These are phyloP conservation scores for Ascochyta rabiei DNA, from an alignment of 2,329 filamentous ascomycete species.

Conservation along the genomic window DNA sequence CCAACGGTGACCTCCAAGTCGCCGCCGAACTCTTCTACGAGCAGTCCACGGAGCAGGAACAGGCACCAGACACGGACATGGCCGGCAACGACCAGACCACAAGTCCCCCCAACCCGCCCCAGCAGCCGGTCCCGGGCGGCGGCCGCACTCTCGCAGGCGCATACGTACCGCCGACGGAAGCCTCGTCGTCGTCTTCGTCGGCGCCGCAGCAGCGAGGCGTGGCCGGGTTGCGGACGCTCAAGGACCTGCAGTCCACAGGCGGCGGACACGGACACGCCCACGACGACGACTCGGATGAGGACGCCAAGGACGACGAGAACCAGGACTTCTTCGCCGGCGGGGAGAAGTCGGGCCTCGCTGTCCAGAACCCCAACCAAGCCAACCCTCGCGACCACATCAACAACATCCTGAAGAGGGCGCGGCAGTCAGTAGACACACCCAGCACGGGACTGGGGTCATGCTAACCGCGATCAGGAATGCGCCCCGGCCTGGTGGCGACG, in stretches of 20 bases:
- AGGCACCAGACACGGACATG: conserved; percentile 43
- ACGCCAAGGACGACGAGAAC: conserved; percentile 64
- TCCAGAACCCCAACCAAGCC: conserved; percentile 66
- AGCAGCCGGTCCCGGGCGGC: conserved; percentile 37
- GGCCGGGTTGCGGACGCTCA: conserved; percentile 51
- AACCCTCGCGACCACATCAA: conserved; percentile 57
- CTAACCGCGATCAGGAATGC: conserved; percentile 60
- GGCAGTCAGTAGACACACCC: conserved; percentile 43
- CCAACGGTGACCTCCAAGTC: conserved; percentile 55
- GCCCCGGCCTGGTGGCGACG: conserved; percentile 61
- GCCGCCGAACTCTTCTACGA: conserved; percentile 55
- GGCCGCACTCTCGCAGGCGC: conserved; percentile 47
- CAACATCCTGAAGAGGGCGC: conserved; percentile 57
- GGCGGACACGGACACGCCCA: conserved; percentile 57
- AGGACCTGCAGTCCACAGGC: conserved; percentile 54
- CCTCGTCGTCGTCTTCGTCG: conserved; percentile 37
- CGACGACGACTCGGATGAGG: conserved; percentile 63
- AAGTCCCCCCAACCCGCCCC: conserved; percentile 28
- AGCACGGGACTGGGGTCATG: neutral
- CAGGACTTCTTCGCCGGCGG: conserved; percentile 81
- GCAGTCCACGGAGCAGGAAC: conserved; percentile 31
- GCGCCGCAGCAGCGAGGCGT: conserved; percentile 32
- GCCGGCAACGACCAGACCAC: conserved; percentile 40
- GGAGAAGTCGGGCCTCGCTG: conserved; percentile 78
- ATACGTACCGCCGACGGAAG: conserved; percentile 39